A percentile compares a stretch with the other conserved stretches of the same genome.
Conservation (phyloP, 768 basidiomycete species). For the Auricularia sp. region DNA sequence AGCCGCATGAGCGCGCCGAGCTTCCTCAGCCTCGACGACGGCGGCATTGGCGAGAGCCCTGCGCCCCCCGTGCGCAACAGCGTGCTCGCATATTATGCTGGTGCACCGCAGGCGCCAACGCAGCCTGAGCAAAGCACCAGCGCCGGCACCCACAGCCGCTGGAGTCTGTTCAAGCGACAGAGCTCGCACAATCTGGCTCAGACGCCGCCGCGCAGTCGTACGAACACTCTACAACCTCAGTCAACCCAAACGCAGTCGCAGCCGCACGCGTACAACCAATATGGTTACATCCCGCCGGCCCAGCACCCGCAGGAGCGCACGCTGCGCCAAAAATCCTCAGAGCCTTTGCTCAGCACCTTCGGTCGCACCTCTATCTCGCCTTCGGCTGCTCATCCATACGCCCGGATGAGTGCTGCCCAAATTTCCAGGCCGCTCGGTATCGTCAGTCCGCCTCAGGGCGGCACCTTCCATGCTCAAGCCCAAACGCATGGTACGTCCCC, state of each 20-base stretch:
- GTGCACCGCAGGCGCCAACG: neutral
- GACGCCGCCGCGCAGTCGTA: no score
- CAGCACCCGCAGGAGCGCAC: neutral
- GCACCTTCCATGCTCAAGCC: constrained; percentile 15
- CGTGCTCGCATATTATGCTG: neutral
- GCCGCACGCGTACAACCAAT: neutral
- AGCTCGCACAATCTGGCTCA: neutral
- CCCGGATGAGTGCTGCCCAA: neutral
- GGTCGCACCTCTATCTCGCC: neutral
- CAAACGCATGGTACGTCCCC: no score
- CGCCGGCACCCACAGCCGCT: neutral
- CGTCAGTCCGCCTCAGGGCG: constrained; percentile 22
- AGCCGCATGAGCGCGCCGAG: neutral
- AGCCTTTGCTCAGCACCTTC: neutral
- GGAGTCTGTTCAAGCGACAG: neutral
- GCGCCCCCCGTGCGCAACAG: neutral
- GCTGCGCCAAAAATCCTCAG: neutral
- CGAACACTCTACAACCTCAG: no score
- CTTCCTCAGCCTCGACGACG: constrained; percentile 1
- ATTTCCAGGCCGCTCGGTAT: constrained; percentile 16
- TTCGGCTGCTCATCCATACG: neutral
- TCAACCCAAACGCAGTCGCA: neutral
- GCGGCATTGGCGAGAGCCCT: neutral
- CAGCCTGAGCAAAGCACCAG: neutral
- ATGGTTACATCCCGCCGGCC: neutral